A percentile compares a stretch with the other conserved stretches of the same genome.
These are phyloP conservation scores for Puccinellia tenuiflora DNA, from an alignment of 176 grass and related monocot species.

Conservation along the genomic window DNA sequence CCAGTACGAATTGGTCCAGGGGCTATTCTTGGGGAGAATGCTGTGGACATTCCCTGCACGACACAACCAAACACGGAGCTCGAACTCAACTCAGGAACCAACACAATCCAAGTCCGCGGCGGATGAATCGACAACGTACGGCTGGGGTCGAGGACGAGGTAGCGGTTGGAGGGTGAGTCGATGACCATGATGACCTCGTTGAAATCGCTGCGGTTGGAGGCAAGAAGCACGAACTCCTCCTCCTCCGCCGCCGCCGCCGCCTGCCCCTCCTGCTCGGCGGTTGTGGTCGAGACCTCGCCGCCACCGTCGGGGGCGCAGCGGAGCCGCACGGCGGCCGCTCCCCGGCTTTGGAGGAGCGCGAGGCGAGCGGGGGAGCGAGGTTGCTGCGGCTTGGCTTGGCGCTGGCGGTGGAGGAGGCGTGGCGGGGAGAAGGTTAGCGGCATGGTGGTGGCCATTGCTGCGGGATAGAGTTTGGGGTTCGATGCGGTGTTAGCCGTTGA, in stretches of 20 bases:
- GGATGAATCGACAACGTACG: slow-evolving; percentile 33
- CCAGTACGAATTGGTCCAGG: slow-evolving; percentile 96
- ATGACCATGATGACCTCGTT: slow-evolving; percentile 79
- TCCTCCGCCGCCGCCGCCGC: not conserved
- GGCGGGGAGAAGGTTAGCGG: slow-evolving; percentile 24
- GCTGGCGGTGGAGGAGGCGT: not conserved
- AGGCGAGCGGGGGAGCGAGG: not conserved
- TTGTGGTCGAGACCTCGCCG: slow-evolving; percentile 7
- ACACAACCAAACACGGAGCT: not conserved
- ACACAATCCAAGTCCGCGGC: not conserved
- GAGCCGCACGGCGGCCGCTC: not conserved
- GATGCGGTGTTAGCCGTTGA: not conserved
- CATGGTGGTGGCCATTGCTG: slow-evolving; percentile 39
- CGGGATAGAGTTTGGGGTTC: not conserved
- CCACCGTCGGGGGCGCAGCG: slow-evolving; percentile 4
- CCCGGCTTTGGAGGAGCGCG: not conserved
- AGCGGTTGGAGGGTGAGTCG: slow-evolving; percentile 51
- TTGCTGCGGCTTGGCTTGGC: not conserved
- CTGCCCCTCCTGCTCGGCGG: not conserved
- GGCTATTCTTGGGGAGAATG: slow-evolving; percentile 57
- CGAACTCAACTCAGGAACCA: not conserved
- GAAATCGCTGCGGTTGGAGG: slow-evolving; percentile 39
- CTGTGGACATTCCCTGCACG: slow-evolving; percentile 76
- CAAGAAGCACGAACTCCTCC: slow-evolving; percentile 53
- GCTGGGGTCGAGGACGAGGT: slow-evolving; percentile 68